Evolutionary conservation across 345 rosid genomes (phyloP).

Genomic region (Boechera retrofracta): DNA sequence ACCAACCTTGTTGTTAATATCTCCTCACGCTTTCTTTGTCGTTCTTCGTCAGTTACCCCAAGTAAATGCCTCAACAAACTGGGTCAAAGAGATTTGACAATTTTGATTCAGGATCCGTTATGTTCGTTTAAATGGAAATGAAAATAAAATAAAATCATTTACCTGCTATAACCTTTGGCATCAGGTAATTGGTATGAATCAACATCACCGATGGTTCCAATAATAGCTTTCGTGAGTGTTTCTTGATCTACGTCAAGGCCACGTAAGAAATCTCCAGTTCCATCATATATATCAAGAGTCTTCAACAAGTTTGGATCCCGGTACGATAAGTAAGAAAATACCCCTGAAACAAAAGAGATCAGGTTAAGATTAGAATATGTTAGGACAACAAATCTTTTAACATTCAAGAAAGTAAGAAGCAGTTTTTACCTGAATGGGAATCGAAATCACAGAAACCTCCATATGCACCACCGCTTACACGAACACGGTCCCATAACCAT

Average conservation of each 20-base stretch:
- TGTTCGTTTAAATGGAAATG: neutral
- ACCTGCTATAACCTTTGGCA: constrained; percentile 99
- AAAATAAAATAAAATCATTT: neutral
- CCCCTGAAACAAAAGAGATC: constrained; percentile 54
- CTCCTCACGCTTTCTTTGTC: constrained; percentile 84
- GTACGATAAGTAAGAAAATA: constrained; percentile 85
- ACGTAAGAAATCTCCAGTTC: constrained; percentile 83
- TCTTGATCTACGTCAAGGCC: constrained; percentile 84
- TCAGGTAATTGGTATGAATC: constrained; percentile 97
- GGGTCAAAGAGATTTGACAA: constrained; percentile 23
- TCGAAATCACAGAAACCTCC: constrained; percentile 97
- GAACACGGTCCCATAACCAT: constrained; percentile 99
- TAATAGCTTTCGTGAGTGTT: constrained; percentile 86
- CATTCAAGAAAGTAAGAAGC: neutral
- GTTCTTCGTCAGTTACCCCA: constrained; percentile 88
- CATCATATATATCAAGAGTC: constrained; percentile 88
- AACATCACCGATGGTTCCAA: constrained; percentile 94
- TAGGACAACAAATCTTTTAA: neutral
- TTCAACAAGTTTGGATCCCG: constrained; percentile 92
- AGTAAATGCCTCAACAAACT: constrained; percentile 73
- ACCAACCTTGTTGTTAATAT: constrained; percentile 95
- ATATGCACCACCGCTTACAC: constrained; percentile 98
- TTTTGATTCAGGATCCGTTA: constrained; percentile 11
- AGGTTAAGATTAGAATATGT: neutral
- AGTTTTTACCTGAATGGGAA: constrained; percentile 77